Percentiles rank a stretch among this genome's conserved stretches.
These are phyloP conservation scores for Mycosphaerella arachidis DNA, from an alignment of 2,329 filamentous ascomycete species.

Conservation along the genomic window DNA sequence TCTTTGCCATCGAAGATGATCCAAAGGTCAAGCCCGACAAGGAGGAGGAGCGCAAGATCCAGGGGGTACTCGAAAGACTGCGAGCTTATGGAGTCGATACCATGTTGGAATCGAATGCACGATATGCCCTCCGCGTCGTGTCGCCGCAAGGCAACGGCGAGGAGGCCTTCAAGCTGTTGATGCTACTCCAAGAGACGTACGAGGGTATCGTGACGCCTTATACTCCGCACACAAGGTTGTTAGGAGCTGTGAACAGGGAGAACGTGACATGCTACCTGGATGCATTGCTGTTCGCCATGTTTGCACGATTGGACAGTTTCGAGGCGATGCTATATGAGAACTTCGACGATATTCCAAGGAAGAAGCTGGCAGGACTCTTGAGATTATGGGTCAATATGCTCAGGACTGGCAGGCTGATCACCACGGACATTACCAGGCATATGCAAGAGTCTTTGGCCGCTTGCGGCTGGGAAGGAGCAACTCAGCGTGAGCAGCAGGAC, in stretches of 20 bases:
- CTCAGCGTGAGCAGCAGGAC: conserved; percentile 78
- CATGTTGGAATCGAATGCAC: conserved; percentile 58
- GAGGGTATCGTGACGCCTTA: conserved; percentile 74
- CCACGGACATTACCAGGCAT: conserved; percentile 74
- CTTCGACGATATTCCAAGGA: conserved; percentile 66
- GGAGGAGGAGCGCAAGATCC: conserved; percentile 55
- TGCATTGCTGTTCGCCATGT: conserved; percentile 90
- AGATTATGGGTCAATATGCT: conserved; percentile 92
- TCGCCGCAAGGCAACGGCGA: conserved; percentile 67
- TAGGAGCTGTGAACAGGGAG: conserved; percentile 80
- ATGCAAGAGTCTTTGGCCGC: conserved; percentile 77
- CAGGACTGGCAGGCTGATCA: conserved; percentile 77
- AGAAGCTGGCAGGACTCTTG: conserved; percentile 70
- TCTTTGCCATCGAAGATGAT: conserved; percentile 59
- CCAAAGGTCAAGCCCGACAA: conserved; percentile 51
- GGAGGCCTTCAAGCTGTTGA: conserved; percentile 69
- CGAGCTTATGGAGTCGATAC: conserved; percentile 50
- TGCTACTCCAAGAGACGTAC: conserved; percentile 74
- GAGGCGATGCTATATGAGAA: conserved; percentile 85
- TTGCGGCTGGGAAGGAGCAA: conserved; percentile 85
- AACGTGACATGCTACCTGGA: conserved; percentile 94
- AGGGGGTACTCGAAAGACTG: conserved; percentile 51
- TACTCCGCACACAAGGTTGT: conserved; percentile 64
- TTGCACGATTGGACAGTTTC: conserved; percentile 81
- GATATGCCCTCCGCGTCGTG: conserved; percentile 57